Evolutionary conservation across 192 early-diverging fungal genomes (phyloP), one percentile per base, ranked within the genome.

Genomic region (Podila horticola): DNA sequence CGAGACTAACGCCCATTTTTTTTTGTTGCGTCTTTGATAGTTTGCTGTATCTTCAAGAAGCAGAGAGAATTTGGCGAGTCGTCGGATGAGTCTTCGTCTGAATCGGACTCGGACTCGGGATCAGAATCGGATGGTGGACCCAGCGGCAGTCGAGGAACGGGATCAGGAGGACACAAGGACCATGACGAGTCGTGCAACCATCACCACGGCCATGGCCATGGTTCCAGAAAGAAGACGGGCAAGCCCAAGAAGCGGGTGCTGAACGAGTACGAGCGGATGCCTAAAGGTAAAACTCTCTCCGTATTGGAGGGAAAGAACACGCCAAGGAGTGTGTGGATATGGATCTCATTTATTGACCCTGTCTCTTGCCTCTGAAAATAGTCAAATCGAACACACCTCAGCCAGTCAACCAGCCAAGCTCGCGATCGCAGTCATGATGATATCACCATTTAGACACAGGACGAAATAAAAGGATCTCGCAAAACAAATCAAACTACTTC

Each of bases 21-120:
- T 61, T 26, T n/a, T 59, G 0, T 26, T 60, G n/a, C 12, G 12
- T 48, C 26, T 8, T 26, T 19, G 9, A 17, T 67, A 93, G 92
- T 93, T 60, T 93, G 92, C 83, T 93, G 92, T 69, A 93, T 93
- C 61, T 93, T 87, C 79, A 91, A 91, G 72, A 88, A 84, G 61
- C 88, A 91, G 36, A 86, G 62, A 64, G 82, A 70, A 41, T 74
- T 86, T 62, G 87, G 85, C 28, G 87, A 88, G 36, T 85, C 84
- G 10, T 88, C 85, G 1, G 84, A 86, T 28, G 84, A 85, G 36
- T 83, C 81, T n/a, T 84, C 83, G 17, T 82, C 74, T 24, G 75
- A 79, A n/a, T 84, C 82, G 17, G 75, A 71, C 48, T 79, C 75
- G 58, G 71, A 55, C 22, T 24, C n/a, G 20, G 52, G 77, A 52